Conservation (phyloP, 768 basidiomycete genomes). For the Gyrodon lividus region DNA sequence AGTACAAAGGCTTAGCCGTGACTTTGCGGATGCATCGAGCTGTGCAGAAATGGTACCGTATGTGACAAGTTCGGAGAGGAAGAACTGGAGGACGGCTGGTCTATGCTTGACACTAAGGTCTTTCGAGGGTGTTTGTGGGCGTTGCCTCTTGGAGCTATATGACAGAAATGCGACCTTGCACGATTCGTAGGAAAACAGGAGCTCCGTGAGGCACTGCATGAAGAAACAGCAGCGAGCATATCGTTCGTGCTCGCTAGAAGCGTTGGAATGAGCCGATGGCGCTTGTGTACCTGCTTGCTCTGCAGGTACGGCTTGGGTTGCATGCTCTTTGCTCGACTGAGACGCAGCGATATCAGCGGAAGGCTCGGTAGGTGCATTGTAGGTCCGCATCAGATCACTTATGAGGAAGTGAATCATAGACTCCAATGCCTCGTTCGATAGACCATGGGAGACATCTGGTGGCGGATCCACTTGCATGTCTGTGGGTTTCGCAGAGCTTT, state of each 20-base stretch:
- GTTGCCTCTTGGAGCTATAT: constrained; percentile 62
- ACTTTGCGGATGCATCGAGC: constrained; percentile 52
- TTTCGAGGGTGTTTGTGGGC: constrained; percentile 59
- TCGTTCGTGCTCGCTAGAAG: constrained; percentile 24
- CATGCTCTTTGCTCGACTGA: constrained; percentile 16
- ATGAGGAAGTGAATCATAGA: constrained; percentile 68
- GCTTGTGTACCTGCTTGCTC: constrained; percentile 20
- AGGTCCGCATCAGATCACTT: constrained; percentile 62
- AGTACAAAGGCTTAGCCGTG: constrained; percentile 64
- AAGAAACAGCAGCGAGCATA: constrained; percentile 73
- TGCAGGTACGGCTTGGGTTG: neutral
- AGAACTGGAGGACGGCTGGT: constrained; percentile 69
- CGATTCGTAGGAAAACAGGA: constrained; percentile 87
- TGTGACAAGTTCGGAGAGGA: constrained; percentile 81
- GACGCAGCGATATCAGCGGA: constrained; percentile 15
- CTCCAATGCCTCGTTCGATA: constrained; percentile 50
- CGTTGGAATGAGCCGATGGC: constrained; percentile 12
- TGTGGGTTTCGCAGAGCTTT: constrained; percentile 18
- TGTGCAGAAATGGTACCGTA: constrained; percentile 71
- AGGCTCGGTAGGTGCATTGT: constrained; percentile 45
- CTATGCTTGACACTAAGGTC: constrained; percentile 59
- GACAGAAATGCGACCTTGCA: constrained; percentile 90
- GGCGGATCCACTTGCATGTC: constrained; percentile 63
- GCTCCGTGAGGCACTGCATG: constrained; percentile 89
- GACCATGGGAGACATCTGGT: constrained; percentile 22